These are phyloP conservation scores for Fusarium decemcellulare DNA, from an alignment of 2,329 filamentous ascomycete species.

Conservation along the genomic window DNA sequence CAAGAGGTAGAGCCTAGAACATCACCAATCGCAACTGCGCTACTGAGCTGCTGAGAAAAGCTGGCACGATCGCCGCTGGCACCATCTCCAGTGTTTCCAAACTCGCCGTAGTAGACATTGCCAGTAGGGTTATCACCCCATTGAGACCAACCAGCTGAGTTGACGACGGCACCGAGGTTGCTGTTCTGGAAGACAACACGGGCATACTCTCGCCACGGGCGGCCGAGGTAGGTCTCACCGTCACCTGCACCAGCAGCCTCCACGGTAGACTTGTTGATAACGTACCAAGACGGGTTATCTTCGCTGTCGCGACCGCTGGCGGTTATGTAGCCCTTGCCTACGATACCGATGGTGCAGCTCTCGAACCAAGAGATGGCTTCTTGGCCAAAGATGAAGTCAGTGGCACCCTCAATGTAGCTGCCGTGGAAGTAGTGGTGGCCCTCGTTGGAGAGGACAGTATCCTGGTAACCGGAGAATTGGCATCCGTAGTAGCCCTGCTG, in stretches of 20 bases:
- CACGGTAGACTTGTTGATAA: constrained; percentile 60
- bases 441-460: constrained; percentile 61
- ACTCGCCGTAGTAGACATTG: constrained; percentile 70
- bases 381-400: constrained; percentile 59
- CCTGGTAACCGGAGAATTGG: constrained; percentile 62
- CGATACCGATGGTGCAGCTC: constrained; percentile 54
- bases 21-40: constrained; percentile 17
- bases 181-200: constrained; percentile 65
- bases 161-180: constrained; percentile 54
- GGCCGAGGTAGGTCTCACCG: constrained; percentile 60
- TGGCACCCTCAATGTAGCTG: constrained; percentile 61
- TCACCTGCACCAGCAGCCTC: constrained; percentile 39
- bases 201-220: constrained; percentile 61
- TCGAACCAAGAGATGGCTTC: constrained; percentile 59
- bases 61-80: constrained; percentile 66
- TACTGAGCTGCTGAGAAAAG: constrained; percentile 53
- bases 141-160: constrained; percentile 65
- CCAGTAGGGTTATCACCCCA: constrained; percentile 67
- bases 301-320: constrained; percentile 57
- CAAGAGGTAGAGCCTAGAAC: constrained; percentile 29
- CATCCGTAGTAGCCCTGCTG: constrained; percentile 62
- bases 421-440: constrained; percentile 63
- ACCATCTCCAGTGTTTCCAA: constrained; percentile 69
- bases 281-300: constrained; percentile 57
- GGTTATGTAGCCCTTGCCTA: constrained; percentile 54